Evolutionary conservation across 805 yeast genomes (phyloP).

Genomic region (Blastobotrys peoriensis): DNA sequence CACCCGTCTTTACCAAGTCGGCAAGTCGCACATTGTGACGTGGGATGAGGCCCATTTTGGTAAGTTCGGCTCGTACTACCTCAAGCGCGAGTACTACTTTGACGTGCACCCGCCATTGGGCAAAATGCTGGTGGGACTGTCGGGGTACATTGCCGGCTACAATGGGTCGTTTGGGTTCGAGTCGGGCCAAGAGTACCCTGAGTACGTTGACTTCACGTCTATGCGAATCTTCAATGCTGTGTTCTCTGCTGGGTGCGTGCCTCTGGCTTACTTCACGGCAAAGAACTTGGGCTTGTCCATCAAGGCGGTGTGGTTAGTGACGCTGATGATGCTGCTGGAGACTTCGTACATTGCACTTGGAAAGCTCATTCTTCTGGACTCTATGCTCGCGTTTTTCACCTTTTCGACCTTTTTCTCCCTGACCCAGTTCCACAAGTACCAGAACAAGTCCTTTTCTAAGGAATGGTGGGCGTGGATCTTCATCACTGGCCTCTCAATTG

Average conservation of each 20-base stretch:
- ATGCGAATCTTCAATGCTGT: slow-evolving; percentile 87
- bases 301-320: slow-evolving; percentile 68
- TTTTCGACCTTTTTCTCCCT: slow-evolving; percentile 73
- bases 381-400: slow-evolving; percentile 85
- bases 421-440: slow-evolving; percentile 60
- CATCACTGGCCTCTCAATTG: slow-evolving; percentile 77
- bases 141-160: slow-evolving; percentile 81
- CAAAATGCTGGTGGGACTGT: slow-evolving; percentile 82
- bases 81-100: slow-evolving; percentile 83
- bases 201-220: slow-evolving; percentile 61
- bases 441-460: slow-evolving; percentile 55
- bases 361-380: slow-evolving; percentile 84
- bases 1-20: slow-evolving; percentile 55
- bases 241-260: slow-evolving; percentile 79
- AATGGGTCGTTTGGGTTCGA: slow-evolving; percentile 88
- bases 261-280: slow-evolving; percentile 79
- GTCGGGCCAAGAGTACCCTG: slow-evolving; percentile 73
- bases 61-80: slow-evolving; percentile 87
- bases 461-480: slow-evolving; percentile 94
- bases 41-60: slow-evolving; percentile 99
- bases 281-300: slow-evolving; percentile 67
- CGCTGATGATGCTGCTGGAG: slow-evolving; percentile 70
- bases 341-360: slow-evolving; percentile 78
- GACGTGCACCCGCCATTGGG: slow-evolving; percentile 98
- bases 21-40: slow-evolving; percentile 62